Conservation (phyloP, 1,284 basidiomycete species). For the Kwoniella shivajii region DNA sequence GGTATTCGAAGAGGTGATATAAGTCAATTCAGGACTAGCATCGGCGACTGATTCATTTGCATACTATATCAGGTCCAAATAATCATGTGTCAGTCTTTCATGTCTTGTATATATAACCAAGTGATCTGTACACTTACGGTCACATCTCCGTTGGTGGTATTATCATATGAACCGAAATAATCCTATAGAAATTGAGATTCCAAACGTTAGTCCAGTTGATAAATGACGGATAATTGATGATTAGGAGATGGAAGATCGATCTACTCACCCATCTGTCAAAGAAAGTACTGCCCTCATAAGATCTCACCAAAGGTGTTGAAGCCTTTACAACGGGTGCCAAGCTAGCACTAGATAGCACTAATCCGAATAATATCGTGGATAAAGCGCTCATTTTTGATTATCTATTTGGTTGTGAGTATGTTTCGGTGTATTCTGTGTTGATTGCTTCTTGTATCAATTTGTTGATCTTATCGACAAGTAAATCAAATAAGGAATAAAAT, state of each 20-base stretch:
- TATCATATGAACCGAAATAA: conserved; percentile 12
- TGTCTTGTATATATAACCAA: no score
- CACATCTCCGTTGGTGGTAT: conserved; percentile 27
- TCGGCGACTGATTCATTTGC: conserved; percentile 60
- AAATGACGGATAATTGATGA: no score
- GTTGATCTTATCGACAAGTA: no score
- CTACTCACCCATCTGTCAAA: conserved; percentile 29
- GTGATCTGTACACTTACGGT: conserved; percentile 12
- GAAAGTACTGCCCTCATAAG: conserved; percentile 22
- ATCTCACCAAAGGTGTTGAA: conserved; percentile 17
- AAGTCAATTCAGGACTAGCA: conserved; percentile 61
- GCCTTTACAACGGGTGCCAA: neutral
- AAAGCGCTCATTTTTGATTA: neutral
- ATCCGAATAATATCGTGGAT: neutral
- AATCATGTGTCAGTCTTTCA: no score
- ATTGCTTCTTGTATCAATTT: no score
- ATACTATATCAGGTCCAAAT: conserved; percentile 46
- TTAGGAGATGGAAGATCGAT: no score
- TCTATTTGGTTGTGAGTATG: no score
- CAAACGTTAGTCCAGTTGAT: no score
- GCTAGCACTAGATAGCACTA: neutral
- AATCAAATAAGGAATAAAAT: no score
- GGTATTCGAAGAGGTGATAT: conserved; percentile 63
- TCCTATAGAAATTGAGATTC: conserved; percentile 21
- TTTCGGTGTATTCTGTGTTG: neutral